These are phyloP conservation scores for Fusarium pilosicola DNA, from an alignment of 2,329 filamentous ascomycete genomes.

Conservation along the genomic window DNA sequence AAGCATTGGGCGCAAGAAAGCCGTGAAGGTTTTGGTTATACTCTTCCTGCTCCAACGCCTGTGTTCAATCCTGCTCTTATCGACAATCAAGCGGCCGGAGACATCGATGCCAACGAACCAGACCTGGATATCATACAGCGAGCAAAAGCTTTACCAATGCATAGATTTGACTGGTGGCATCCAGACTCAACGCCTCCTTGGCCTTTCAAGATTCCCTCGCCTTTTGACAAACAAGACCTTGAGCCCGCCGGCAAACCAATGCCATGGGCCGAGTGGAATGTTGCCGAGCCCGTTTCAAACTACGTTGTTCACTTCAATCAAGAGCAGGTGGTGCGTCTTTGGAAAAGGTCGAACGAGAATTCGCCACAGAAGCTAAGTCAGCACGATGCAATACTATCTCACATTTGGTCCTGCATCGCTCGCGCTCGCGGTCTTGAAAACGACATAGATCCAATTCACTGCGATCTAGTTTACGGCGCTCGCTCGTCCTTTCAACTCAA, in stretches of 20 bases:
- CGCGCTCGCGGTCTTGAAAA: constrained; percentile 28
- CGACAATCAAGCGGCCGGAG: constrained; percentile 26
- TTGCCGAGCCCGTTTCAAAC: constrained; percentile 30
- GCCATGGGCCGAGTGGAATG: constrained; percentile 43
- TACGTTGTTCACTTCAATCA: constrained; percentile 36
- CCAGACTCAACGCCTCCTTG: constrained; percentile 18
- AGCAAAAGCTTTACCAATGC: constrained; percentile 27
- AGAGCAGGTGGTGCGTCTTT: constrained; percentile 24
- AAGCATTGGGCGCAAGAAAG: constrained; percentile 38
- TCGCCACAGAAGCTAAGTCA: constrained; percentile 20
- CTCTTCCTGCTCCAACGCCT: neutral
- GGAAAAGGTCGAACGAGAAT: neutral
- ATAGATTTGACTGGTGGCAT: constrained; percentile 43
- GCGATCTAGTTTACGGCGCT: constrained; percentile 36
- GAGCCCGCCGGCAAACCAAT: constrained; percentile 22
- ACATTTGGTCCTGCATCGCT: constrained; percentile 43
- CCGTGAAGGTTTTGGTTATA: neutral
- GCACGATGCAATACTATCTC: constrained; percentile 39
- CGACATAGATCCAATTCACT: constrained; percentile 25
- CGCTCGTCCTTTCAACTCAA: constrained; percentile 24
- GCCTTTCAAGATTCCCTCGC: neutral
- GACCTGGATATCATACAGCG: constrained; percentile 8
- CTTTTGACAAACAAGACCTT: constrained; percentile 8
- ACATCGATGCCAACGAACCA: constrained; percentile 25
- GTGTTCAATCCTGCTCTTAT: constrained; percentile 25